phyloP scores from a whole-genome alignment of 2,329 filamentous ascomycete genomes.

The Monilinia aucupariae region DNA sequence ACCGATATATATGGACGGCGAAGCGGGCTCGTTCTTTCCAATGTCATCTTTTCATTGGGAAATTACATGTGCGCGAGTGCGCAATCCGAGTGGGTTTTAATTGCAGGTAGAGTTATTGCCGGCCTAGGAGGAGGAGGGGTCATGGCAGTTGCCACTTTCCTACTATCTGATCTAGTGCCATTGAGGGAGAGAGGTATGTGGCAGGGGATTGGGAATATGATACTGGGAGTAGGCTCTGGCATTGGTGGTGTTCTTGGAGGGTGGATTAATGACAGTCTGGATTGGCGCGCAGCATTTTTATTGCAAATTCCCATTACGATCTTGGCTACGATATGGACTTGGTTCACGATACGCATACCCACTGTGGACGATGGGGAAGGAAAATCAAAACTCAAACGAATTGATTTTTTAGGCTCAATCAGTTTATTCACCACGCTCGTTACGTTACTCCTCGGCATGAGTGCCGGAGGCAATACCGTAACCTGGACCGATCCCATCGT shows the following conservation, averaged over 20 bases:
- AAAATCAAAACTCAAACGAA: constrained; percentile 42
- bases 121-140: constrained; percentile 66
- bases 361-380: constrained; percentile 1
- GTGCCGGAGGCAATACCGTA: constrained; percentile 54
- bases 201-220: constrained; percentile 68
- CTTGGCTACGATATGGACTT: constrained; percentile 1
- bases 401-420: constrained; percentile 67
- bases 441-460: constrained; percentile 66
- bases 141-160: constrained; percentile 40
- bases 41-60: constrained; percentile 59
- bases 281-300: constrained; percentile 50
- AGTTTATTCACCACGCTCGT: constrained; percentile 60
- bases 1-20: constrained; percentile 69
- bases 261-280: constrained; percentile 62
- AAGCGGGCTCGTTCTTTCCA: constrained; percentile 57
- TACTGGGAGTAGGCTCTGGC: constrained; percentile 65
- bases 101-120: constrained; percentile 51
- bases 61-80: constrained; percentile 60
- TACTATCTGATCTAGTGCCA: constrained; percentile 12
- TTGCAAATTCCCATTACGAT: constrained; percentile 13
- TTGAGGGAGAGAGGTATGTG: constrained; percentile 39
- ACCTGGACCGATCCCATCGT: constrained; percentile 56
- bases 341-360: constrained; percentile 11
- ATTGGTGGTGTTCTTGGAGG: constrained; percentile 67
- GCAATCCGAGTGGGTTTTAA: constrained; percentile 57